Evolutionary conservation across 169 alveolate genomes (phyloP), one percentile per base, ranked within the genome.

Genomic region (Plasmodium berghei): DNA sequence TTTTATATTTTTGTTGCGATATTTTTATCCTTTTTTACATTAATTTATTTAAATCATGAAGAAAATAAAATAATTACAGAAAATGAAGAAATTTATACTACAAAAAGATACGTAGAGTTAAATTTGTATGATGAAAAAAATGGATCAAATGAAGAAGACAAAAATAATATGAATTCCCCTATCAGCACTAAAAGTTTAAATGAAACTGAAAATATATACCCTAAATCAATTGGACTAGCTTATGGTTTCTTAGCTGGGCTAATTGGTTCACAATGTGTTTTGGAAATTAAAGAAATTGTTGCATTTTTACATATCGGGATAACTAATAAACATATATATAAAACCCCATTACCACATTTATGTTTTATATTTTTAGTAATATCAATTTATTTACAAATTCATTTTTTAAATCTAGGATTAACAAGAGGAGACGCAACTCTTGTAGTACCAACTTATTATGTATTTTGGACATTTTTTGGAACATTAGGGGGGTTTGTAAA

Each of bases 401-500:
- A 95, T 87, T 95, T 92, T 86, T 73, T 93, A 63, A 95, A 95
- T 61, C 72, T 93, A 73, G 97, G 97, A 12, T 93, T 95, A 54
- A 94, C 96, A 28, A 75, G 93, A 72, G 96, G 97, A 8, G 97
- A 95, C 49, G 95, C 97, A 48, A 95, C 97, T 16, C 88, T 93
- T 40, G 95, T 95, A 18, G 96, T 95, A 28, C 97, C 97, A 16
- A 89, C 96, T 9, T 95, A 95, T 72, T 95, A 95, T 83, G 96
- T 95, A 46, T 91, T 92, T 72, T 95, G 97, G 97, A 93, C 96
- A 1, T 90, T 95, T 61, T 95, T 95, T 66, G 96, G 97, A 70
- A 95, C 97, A 48, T 88, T 95, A 59, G 97, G 97, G 8, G 97
- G 97, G 48, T 77, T 95, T 67, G 95, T 95, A 18, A 95, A 95